Conservation (phyloP, 1,284 basidiomycete species). For the Heterobasidion occidentale region DNA sequence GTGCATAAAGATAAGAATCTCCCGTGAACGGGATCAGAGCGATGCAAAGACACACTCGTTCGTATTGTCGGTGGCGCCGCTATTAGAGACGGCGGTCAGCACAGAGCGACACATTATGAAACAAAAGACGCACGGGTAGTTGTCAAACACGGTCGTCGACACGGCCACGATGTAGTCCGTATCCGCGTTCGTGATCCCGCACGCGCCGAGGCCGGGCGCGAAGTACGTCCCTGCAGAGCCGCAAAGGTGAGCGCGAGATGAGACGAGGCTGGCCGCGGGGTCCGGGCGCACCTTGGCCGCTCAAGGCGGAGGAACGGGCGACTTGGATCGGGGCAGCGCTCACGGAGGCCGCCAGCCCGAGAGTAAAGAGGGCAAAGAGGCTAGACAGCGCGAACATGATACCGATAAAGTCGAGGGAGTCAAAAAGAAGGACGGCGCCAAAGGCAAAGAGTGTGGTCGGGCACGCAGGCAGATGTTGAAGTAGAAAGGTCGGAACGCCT, state of each 20-base stretch:
- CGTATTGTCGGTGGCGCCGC: not conserved
- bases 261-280: not conserved
- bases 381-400: not conserved
- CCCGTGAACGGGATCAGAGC: not conserved
- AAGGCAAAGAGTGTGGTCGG: not conserved
- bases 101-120: not conserved
- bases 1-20: conserved; percentile 1
- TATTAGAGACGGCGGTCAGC: not conserved
- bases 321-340: not conserved
- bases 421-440: not conserved
- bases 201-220: conserved; percentile 27
- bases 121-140: conserved; percentile 19
- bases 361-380: not conserved
- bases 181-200: conserved; percentile 23
- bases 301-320: not conserved
- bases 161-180: conserved; percentile 26
- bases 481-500: too few relatives aligned
- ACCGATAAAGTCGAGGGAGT: not conserved
- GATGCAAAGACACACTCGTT: not conserved
- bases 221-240: conserved; percentile 19
- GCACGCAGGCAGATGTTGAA: too few relatives aligned
- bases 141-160: conserved; percentile 22
- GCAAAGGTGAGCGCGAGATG: not conserved
- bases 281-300: not conserved
- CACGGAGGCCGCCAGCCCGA: not conserved